Evolutionary conservation across 2,329 filamentous ascomycete species (phyloP).

Genomic region (Nemania serpens): DNA sequence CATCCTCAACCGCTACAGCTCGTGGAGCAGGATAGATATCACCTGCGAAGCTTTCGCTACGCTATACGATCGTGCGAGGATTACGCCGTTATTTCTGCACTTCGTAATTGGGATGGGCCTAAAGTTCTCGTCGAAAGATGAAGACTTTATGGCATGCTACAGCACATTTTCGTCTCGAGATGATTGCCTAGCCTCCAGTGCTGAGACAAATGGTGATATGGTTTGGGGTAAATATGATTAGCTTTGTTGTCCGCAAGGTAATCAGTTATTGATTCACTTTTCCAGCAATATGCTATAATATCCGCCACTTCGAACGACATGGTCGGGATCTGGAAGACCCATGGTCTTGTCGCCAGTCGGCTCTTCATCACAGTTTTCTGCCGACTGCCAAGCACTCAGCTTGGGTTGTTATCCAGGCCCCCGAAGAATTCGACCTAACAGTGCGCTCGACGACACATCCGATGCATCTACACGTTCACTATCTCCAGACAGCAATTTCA

Average conservation of each 20-base stretch:
- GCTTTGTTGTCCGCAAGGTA: too few relatives aligned
- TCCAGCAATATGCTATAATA: slow-evolving; percentile 22
- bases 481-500: slow-evolving; percentile 7
- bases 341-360: slow-evolving; percentile 27
- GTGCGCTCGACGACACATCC: neutral
- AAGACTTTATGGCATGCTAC: slow-evolving; percentile 25
- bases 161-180: neutral
- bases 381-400: neutral
- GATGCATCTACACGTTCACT: slow-evolving; percentile 19
- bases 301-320: slow-evolving; percentile 25
- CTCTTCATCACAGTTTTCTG: slow-evolving; percentile 15
- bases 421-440: neutral
- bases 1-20: slow-evolving; percentile 3
- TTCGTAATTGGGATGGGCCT: slow-evolving; percentile 12
- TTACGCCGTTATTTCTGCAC: slow-evolving; percentile 16
- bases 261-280: neutral
- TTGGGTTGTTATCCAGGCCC: slow-evolving; percentile 25
- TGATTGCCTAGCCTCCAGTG: too few relatives aligned
- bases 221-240: too few relatives aligned
- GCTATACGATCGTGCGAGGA: neutral
- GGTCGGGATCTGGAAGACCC: slow-evolving; percentile 22
- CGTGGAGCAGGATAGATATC: slow-evolving; percentile 19
- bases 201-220: too few relatives aligned
- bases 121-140: slow-evolving; percentile 14
- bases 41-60: slow-evolving; percentile 1